Percentiles rank a stretch among this genome's conserved stretches.
Conservation (phyloP, 2,329 filamentous ascomycete genomes). For the Ophiostoma sp. region DNA sequence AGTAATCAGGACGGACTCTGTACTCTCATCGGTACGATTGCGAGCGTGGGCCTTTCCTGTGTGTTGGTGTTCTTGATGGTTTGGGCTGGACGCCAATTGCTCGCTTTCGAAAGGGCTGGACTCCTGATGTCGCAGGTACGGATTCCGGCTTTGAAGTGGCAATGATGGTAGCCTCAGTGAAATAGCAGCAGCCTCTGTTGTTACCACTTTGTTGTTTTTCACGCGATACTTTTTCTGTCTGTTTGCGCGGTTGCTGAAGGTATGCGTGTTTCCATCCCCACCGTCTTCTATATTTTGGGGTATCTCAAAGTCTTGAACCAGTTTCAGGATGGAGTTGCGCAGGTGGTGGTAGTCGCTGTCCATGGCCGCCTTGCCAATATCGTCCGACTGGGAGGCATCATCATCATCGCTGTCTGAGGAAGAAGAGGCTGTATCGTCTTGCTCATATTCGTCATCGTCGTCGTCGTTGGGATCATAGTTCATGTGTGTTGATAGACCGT, state of each 20-base stretch:
- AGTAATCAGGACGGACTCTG: conserved; percentile 48
- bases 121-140: conserved; percentile 29
- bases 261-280: conserved; percentile 49
- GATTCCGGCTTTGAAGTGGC: conserved; percentile 49
- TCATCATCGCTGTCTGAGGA: conserved; percentile 57
- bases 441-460: conserved; percentile 49
- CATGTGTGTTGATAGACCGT: conserved; percentile 64
- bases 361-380: conserved; percentile 55
- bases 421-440: conserved; percentile 52
- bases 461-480: conserved; percentile 65
- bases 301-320: conserved; percentile 79
- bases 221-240: conserved; percentile 55
- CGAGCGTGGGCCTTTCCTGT: neutral
- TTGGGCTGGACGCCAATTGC: neutral
- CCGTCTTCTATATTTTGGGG: conserved; percentile 60
- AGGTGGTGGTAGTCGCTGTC: conserved; percentile 77
- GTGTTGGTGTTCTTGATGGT: neutral
- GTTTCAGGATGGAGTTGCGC: conserved; percentile 71
- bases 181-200: conserved; percentile 41
- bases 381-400: conserved; percentile 54
- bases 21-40: conserved; percentile 33
- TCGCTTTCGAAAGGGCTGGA: neutral
- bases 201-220: conserved; percentile 52
- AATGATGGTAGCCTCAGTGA: neutral
- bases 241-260: conserved; percentile 65